Evolutionary conservation across 1,139 yeast genomes (phyloP).

Genomic region (Candida frijolesensis): DNA sequence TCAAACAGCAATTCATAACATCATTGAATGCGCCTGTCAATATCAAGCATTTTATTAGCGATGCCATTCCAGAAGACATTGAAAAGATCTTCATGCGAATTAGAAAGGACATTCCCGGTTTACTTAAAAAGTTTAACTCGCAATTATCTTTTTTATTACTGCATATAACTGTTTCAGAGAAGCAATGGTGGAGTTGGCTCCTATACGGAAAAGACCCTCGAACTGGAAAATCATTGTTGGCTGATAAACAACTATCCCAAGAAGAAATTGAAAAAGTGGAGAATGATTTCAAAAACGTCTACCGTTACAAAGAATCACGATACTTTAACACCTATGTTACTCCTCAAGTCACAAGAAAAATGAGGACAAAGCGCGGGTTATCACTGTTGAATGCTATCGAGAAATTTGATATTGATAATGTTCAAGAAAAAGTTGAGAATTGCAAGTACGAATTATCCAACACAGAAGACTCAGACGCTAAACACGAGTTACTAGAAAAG

Average conservation of each 20-base stretch:
- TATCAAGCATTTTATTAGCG: slow-evolving; percentile 42
- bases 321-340: slow-evolving; percentile 48
- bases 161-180: slow-evolving; percentile 31
- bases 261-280: slow-evolving; percentile 24
- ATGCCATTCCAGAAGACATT: slow-evolving; percentile 28
- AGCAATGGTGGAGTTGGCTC: slow-evolving; percentile 47
- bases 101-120: slow-evolving; percentile 28
- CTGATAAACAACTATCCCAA: slow-evolving; percentile 22
- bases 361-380: slow-evolving; percentile 40
- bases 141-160: slow-evolving; percentile 32
- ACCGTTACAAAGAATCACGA: slow-evolving; percentile 35
- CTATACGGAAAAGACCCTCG: slow-evolving; percentile 40
- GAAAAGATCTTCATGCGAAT: slow-evolving; percentile 26
- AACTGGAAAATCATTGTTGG: slow-evolving; percentile 33
- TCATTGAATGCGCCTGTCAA: slow-evolving; percentile 28
- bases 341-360: slow-evolving; percentile 45
- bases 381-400: slow-evolving; percentile 17
- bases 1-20: slow-evolving; percentile 28
- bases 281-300: slow-evolving; percentile 19
- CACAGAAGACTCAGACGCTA: slow-evolving; percentile 9
- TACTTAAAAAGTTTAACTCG: slow-evolving; percentile 26
- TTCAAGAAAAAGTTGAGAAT: slow-evolving; percentile 11
- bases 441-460: slow-evolving; percentile 15
- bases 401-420: slow-evolving; percentile 11
- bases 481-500: slow-evolving; percentile 23